Base-by-base conservation (phyloP, 352 stramenopile genomes). In the Thraustochytrium sp. region DNA sequence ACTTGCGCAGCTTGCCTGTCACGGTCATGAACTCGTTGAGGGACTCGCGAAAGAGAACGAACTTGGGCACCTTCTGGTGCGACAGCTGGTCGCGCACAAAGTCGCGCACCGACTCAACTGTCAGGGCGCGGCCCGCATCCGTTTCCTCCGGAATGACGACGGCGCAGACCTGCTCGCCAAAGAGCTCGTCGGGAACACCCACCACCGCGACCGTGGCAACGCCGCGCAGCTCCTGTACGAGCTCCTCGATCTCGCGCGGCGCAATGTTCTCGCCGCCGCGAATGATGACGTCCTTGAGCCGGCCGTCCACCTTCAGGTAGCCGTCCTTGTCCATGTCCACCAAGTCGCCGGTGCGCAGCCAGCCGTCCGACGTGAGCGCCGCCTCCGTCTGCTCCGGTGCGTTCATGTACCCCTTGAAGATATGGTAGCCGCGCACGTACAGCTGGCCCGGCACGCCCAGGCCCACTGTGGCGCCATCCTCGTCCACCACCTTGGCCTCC, bases 1-100 rank as follows among this genome's bases (percentile, higher is more conserved):
- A 87, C 53, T 87, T 87, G 31, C 85, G 84, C 13, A 87, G 53
- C 56, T 87, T 87, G 51, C 84, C 84, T 46, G 84, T 87, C 55
- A 87, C 84, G 3, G 84, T 87, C 77, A 84, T 82, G 56, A 86
- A 85, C n/a, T 83, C n/a, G 31, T 77, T 21, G 23, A 77, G 26
- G 21, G 65, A 62, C 13, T 77, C 44, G 9, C 65, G 42, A 36
- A 77, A 77, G 42, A 77, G 65, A 68, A 87, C 48, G 73, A 85
- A 87, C 29, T 73, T 84, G 13, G 84, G 84, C 23, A 87, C 73
- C 54, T 87, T 87, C 21, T 85, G 80, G 36, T 87, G 84, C 5
- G 77, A 64, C 4, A 87, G 37, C 2, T 86, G 29, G 21, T 11
- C 61, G 2, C 34, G 13, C 29, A 85, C 48, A 29, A 72, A 80